Evolutionary conservation across 1,139 yeast species (phyloP).

Genomic region (Magnusiomyces starmeri): DNA sequence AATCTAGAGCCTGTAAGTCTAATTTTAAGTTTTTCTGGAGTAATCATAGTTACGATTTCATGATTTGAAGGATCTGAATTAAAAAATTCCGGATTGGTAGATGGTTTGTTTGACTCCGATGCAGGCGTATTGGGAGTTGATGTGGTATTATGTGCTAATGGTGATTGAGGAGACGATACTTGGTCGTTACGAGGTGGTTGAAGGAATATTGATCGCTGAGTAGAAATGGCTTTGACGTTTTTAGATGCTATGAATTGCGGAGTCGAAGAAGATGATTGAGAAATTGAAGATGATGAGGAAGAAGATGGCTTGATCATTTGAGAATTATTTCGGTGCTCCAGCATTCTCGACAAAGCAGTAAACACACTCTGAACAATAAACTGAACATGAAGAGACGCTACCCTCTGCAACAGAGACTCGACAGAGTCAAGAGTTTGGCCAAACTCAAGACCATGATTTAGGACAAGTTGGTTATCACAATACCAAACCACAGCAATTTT

Average conservation of each 20-base stretch:
- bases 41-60: slow-evolving; percentile 13
- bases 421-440: slow-evolving; percentile 26
- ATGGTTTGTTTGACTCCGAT: neutral
- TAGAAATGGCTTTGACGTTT: neutral
- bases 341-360: slow-evolving; percentile 8
- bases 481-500: slow-evolving; percentile 56
- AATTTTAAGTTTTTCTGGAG: slow-evolving; percentile 22
- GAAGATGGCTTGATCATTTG: neutral
- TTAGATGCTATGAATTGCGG: neutral
- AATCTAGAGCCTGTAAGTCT: slow-evolving; percentile 24
- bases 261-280: neutral
- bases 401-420: slow-evolving; percentile 26
- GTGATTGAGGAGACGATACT: slow-evolving; percentile 1
- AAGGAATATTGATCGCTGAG: slow-evolving; percentile 3
- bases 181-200: neutral
- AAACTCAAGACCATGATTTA: slow-evolving; percentile 23
- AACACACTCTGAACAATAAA: slow-evolving; percentile 26
- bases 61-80: neutral
- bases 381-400: slow-evolving; percentile 28
- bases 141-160: neutral
- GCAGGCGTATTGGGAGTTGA: slow-evolving; percentile 7
- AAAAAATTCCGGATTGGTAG: slow-evolving; percentile 2
- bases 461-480: slow-evolving; percentile 45
- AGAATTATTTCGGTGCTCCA: slow-evolving; percentile 1
- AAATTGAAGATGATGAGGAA: no score